Conservation (phyloP, 345 rosid species). For the Brassica juncea region DNA sequence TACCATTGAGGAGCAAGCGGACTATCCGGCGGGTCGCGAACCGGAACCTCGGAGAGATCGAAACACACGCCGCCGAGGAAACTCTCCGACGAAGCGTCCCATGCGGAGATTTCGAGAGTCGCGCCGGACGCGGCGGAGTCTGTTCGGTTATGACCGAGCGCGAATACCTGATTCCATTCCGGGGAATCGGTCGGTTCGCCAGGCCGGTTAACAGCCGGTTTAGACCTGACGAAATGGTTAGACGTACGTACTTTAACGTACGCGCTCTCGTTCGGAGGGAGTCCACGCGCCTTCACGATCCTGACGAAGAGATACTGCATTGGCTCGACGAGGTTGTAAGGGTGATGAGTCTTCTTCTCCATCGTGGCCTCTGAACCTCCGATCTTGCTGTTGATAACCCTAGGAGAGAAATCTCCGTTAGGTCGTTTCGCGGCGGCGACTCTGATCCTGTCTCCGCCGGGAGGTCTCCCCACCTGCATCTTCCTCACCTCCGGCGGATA, state of each 20-base stretch:
- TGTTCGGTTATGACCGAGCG: slow-evolving; percentile 54
- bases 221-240: slow-evolving; percentile 48
- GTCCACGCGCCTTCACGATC: slow-evolving; percentile 78
- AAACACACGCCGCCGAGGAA: slow-evolving; percentile 90
- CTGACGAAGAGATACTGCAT: slow-evolving; percentile 79
- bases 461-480: slow-evolving; percentile 60
- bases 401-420: slow-evolving; percentile 66
- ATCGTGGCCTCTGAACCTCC: slow-evolving; percentile 34
- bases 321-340: slow-evolving; percentile 83
- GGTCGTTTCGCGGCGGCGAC: slow-evolving; percentile 47
- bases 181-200: slow-evolving; percentile 65
- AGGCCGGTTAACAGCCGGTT: slow-evolving; percentile 60
- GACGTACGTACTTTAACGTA: slow-evolving; percentile 66
- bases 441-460: slow-evolving; percentile 60
- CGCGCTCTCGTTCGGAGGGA: slow-evolving; percentile 62
- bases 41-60: slow-evolving; percentile 82
- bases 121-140: slow-evolving; percentile 50
- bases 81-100: slow-evolving; percentile 73
- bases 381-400: slow-evolving; percentile 53
- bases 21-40: slow-evolving; percentile 88
- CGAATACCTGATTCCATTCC: slow-evolving; percentile 90
- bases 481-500: slow-evolving; percentile 60
- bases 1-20: slow-evolving; percentile 95
- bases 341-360: slow-evolving; percentile 54
- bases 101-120: slow-evolving; percentile 77